Evolutionary conservation across 129 eudicot genomes (phyloP), one percentile per base, ranked within the genome.

Genomic region (Smallanthus sonchifolius): DNA sequence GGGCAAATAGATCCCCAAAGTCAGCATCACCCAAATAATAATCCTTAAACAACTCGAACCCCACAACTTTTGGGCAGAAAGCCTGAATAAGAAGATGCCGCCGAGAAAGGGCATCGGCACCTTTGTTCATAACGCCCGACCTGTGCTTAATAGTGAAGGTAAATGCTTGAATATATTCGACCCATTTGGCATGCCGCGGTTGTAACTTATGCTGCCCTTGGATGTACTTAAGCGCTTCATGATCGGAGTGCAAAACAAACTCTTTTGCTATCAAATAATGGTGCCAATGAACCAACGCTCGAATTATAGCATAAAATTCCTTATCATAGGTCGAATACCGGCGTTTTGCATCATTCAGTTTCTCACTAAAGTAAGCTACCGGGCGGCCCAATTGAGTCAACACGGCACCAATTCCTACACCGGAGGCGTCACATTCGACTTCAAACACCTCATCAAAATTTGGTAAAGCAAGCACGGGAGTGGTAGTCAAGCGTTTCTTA

Each of bases 161-260:
- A 11, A 71, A 73, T 5, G 77, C 38, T 24, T 73, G 68, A 6
- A 72, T 4, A n/a, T 34, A 73, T 43, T 73, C 78, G 17, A 60
- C 77, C 70, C 69, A 73, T 39, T 60, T 73, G 20, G 78, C 78
- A 60, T 73, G 78, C 10, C 34, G 7, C 5, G 63, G 11, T n/a
- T 8, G 30, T 24, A 24, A 24, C 30, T 24, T 24, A 24, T 24
- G 30, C 30, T 24, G 30, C 30, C 30, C 30, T 24, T 24, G 30
- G 30, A 24, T 24, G 30, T 24, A 24, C 30, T 24, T 24, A 24
- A 24, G 30, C 30, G 63, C 56, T 34, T 61, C 67, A 13, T 61
- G 67, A 61, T 61, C 67, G 5, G 42, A 61, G 9, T 61, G 42
- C 32, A 61, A 32, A 11, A 61, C 42, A 32, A 61, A 61, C 17